Evolutionary conservation across 2,329 filamentous ascomycete genomes (phyloP), one percentile per base, ranked within the genome.

Genomic region (Seiridium unicorne): DNA sequence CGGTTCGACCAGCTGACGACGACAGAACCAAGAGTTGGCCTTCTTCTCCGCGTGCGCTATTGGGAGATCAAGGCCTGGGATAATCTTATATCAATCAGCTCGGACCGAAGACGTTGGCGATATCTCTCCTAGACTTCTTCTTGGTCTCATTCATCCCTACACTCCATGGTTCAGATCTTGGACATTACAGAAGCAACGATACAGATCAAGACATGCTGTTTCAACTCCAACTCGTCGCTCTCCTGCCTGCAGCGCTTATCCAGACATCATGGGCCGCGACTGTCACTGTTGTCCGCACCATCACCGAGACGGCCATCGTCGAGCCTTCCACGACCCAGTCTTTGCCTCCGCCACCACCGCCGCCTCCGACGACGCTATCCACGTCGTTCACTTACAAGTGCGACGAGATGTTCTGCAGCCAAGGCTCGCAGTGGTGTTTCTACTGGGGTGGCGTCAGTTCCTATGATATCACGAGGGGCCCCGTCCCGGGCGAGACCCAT

Each of bases 381-480:
- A 32, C 46, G 10, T 61, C 58, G 11, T 56, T 63, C 18, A 56
- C 67, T 5, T 56, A 69, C 46, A 56, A 67, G 55, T 78, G 76
- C 68, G 68, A 74, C 58, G 68, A 73, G 63, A 61, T 64, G 32
- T 76, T 75, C 65, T 77, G 76, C 67, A 72, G 73, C 47, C 65
- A 68, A 13, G 61, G 64, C 11, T 69, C 67, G 3, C 70, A 70
- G 3, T 78, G 72, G 70, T 78, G 77, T 65, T 72, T 75, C 62
- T 75, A 71, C 65, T 79, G 75, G 70, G 69, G 66, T 32, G 76
- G 75, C 13, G 63, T 76, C 49, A 77, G 73, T 5, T 66, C 66
- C n/a, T 76, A 69, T 60, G 69, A 77, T 54, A 60, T 66, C 18
- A 67, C 64, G 1, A 63, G 65, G 4, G 76, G 75, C 0, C 70